Evolutionary conservation across 495 filamentous ascomycete genomes (phyloP), one percentile per base, ranked within the genome.

Genomic region (Penicillium diatomitis): DNA sequence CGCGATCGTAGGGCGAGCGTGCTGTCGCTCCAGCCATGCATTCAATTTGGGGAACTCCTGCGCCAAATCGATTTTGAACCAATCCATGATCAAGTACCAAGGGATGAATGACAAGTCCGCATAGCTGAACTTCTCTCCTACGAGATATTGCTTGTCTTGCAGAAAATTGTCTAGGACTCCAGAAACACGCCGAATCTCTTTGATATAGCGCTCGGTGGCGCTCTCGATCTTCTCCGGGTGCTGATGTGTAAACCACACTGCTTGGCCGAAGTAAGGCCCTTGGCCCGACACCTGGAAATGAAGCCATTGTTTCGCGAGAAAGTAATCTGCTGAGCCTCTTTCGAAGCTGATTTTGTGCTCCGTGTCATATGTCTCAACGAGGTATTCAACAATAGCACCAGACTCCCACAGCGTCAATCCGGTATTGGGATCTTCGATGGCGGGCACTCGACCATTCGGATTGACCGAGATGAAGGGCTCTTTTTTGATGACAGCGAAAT

Each of bases 301-400:
- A 0, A 87, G 70, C 72, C 77, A 87, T 57, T 88, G 84, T 56
- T 80, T 80, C 33, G 72, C 69, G 3, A 66, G 66, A 59, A 71
- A 77, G 42, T 65, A 69, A 44, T 82, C 78, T 27, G 61, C 62
- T 1, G 72, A 65, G 32, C 70, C 71, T 9, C 65, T 34, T 4
- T 63, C 55, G 56, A 79, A 85, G 56, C 73, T 80, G 47, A 88
- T 55, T 49, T 72, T 80, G 49, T 79, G 64, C 8, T 78, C 61
- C 44, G 65, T 78, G 66, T 88, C 84, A 67, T 89, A 90, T n/a
- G 68, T 75, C 12, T 85, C 82, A 38, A 86, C 57, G 11, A 89
- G 67, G 58, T 90, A 90, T 49, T 83, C 69, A 53, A 87, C 49
- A 62, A 87, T 87, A 10, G 86, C 86, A 46, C 84, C 85, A 4